Percentiles rank a stretch among this genome's conserved stretches.
These are phyloP conservation scores for Diaporthe ampelina DNA, from an alignment of 2,329 filamentous ascomycete genomes.

Conservation along the genomic window DNA sequence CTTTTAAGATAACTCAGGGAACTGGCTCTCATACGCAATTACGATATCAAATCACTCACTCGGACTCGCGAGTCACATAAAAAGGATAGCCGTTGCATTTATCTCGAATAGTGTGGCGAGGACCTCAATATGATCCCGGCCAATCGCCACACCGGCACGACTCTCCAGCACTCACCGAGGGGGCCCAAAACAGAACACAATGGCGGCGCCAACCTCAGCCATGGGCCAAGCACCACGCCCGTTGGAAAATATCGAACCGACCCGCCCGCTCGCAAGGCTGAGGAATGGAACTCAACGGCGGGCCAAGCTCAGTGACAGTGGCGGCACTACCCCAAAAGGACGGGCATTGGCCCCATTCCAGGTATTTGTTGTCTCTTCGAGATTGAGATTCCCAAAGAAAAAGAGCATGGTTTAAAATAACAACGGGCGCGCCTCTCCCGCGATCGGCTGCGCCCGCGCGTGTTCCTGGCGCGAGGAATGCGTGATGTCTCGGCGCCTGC, in stretches of 20 bases:
- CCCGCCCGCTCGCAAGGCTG: not conserved
- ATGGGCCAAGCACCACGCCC: not conserved
- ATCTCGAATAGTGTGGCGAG: not conserved
- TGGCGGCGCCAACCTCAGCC: not conserved
- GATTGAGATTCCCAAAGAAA: constrained; percentile 3
- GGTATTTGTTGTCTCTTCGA: constrained; percentile 31
- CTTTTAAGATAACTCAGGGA: not conserved
- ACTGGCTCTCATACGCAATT: not conserved
- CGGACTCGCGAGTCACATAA: not conserved
- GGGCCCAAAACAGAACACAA: not conserved
- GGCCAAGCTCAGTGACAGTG: not conserved
- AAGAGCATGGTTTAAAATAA: not conserved
- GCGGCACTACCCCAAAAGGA: not conserved
- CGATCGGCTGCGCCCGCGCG: constrained; percentile 1
- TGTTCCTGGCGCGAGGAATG: constrained; percentile 10
- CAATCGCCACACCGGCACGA: not conserved
- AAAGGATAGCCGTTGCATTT: not conserved
- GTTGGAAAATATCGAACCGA: not conserved
- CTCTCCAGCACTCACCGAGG: not conserved
- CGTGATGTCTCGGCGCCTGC: constrained; percentile 1
- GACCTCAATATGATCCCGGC: not conserved
- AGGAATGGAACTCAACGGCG: constrained; percentile 20
- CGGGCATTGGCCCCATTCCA: constrained; percentile 15
- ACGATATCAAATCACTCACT: not conserved
- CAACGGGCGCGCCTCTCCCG: constrained; percentile 13